Evolutionary conservation across 1,139 yeast species (phyloP).

Genomic region (Blastobotrys petasosporus): DNA sequence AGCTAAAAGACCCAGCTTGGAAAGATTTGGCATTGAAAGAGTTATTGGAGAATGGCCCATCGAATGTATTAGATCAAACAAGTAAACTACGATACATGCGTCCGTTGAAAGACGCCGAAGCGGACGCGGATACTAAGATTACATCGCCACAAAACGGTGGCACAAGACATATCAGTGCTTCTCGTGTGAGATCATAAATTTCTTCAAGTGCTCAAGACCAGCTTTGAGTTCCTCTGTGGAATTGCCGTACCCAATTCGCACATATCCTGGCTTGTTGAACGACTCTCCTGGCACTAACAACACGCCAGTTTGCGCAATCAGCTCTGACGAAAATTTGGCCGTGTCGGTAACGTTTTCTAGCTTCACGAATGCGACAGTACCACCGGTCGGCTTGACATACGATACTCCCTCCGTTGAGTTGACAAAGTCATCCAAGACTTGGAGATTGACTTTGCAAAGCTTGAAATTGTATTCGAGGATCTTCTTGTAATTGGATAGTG

Average conservation of each 20-base stretch:
- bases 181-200: constrained; percentile 8
- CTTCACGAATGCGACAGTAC: constrained; percentile 45
- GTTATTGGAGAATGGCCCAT: constrained; percentile 17
- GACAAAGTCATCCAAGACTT: constrained; percentile 36
- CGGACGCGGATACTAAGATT: not conserved
- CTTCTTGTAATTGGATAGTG: constrained; percentile 34
- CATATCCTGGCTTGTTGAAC: constrained; percentile 40
- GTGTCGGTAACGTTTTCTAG: constrained; percentile 34
- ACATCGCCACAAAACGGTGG: constrained; percentile 3
- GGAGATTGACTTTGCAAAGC: constrained; percentile 37
- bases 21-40: constrained; percentile 30
- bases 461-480: constrained; percentile 41
- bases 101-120: not conserved
- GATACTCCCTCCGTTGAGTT: constrained; percentile 34
- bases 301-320: constrained; percentile 36
- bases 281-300: constrained; percentile 51
- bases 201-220: constrained; percentile 29
- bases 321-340: constrained; percentile 34
- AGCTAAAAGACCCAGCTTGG: constrained; percentile 31
- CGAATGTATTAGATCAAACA: constrained; percentile 7
- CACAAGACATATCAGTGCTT: not conserved
- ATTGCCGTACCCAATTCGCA: constrained; percentile 52
- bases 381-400: constrained; percentile 46
- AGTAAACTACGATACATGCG: not conserved
- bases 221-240: constrained; percentile 33